A percentile compares a stretch with the other conserved stretches of the same genome.
Evolutionary conservation across 805 yeast species (phyloP).

Genomic region (Suhomyces faveliae): DNA sequence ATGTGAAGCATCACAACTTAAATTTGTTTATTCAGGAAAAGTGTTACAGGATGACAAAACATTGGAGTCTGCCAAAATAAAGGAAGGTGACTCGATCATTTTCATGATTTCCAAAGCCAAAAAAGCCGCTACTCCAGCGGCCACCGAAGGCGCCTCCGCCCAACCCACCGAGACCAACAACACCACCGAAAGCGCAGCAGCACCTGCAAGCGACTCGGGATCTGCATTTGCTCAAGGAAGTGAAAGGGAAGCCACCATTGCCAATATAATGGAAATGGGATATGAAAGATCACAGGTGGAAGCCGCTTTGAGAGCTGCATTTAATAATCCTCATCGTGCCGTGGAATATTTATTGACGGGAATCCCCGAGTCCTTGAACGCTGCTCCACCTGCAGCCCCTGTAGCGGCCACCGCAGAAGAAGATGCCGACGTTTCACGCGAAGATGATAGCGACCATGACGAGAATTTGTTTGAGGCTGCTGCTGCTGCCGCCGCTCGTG

Average conservation of each 20-base stretch:
- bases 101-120: constrained; percentile 73
- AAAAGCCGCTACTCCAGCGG: constrained; percentile 22
- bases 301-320: constrained; percentile 90
- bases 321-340: constrained; percentile 96
- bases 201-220: constrained; percentile 25
- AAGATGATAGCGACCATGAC: constrained; percentile 27
- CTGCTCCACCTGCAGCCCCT: constrained; percentile 19
- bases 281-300: constrained; percentile 85
- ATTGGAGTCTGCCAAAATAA: constrained; percentile 68
- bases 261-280: constrained; percentile 93
- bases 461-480: constrained; percentile 59
- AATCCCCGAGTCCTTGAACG: constrained; percentile 63
- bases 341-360: constrained; percentile 93
- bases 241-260: constrained; percentile 74
- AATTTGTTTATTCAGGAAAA: constrained; percentile 89
- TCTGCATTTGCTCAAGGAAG: constrained; percentile 75
- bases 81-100: constrained; percentile 84
- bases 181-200: constrained; percentile 21
- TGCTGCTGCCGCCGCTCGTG: constrained; percentile 29
- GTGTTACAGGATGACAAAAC: constrained; percentile 82
- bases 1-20: constrained; percentile 71
- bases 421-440: constrained; percentile 24
- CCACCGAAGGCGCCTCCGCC: constrained; percentile 16
- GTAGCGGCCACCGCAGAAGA: constrained; percentile 15
- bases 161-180: constrained; percentile 14